Evolutionary conservation across 345 rosid genomes (phyloP).

Genomic region (Rhodamnia argentea): DNA sequence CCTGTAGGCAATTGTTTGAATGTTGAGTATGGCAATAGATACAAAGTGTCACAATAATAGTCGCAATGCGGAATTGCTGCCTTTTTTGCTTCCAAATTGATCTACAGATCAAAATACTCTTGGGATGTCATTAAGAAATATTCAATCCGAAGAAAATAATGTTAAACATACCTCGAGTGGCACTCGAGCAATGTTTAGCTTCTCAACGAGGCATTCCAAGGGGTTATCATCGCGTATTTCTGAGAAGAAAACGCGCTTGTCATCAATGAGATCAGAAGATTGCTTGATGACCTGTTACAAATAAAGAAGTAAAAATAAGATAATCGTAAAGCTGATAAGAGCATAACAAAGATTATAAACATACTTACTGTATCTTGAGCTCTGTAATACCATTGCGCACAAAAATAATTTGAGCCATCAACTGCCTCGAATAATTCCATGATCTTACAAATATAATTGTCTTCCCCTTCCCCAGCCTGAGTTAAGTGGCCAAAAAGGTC

Average conservation of each 20-base stretch:
- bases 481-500: neutral
- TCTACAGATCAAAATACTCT: slow-evolving; percentile 18
- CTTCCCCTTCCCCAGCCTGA: slow-evolving; percentile 42
- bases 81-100: slow-evolving; percentile 17
- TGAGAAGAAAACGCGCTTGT: slow-evolving; percentile 52
- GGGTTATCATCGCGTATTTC: slow-evolving; percentile 45
- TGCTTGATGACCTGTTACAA: slow-evolving; percentile 35
- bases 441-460: slow-evolving; percentile 37
- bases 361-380: slow-evolving; percentile 61
- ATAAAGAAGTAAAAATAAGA: neutral
- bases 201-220: slow-evolving; percentile 35
- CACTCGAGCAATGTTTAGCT: slow-evolving; percentile 31
- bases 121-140: neutral
- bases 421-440: slow-evolving; percentile 51
- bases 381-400: slow-evolving; percentile 76
- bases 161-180: slow-evolving; percentile 27
- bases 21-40: slow-evolving; percentile 42
- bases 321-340: neutral
- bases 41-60: slow-evolving; percentile 51
- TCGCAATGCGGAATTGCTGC: slow-evolving; percentile 20
- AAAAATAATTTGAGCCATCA: slow-evolving; percentile 30
- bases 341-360: neutral
- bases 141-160: neutral
- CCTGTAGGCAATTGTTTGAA: slow-evolving; percentile 31
- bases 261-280: slow-evolving; percentile 9